A percentile compares a stretch with the other conserved stretches of the same genome.
These are phyloP conservation scores for Anastatica hierochuntica DNA, from an alignment of 345 rosid genomes.

Conservation along the genomic window DNA sequence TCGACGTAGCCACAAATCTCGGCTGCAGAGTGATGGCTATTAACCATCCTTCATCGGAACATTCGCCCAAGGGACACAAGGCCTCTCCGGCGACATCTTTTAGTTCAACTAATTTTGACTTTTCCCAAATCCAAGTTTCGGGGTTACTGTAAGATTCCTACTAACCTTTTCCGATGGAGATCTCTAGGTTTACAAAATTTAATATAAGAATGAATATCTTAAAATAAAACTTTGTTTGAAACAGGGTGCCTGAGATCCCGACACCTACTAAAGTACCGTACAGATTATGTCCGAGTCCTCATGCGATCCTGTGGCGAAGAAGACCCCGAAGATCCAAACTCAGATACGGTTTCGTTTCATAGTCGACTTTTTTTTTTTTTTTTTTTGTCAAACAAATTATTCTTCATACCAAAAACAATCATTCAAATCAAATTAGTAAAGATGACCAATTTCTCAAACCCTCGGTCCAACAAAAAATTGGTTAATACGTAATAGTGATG, in stretches of 20 bases:
- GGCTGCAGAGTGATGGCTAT: slow-evolving; percentile 61
- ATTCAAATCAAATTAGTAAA: too few relatives aligned
- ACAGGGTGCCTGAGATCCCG: slow-evolving; percentile 54
- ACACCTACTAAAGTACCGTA: slow-evolving; percentile 63
- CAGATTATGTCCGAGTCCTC: slow-evolving; percentile 58
- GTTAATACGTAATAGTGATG: too few relatives aligned
- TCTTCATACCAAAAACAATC: too few relatives aligned
- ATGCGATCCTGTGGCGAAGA: slow-evolving; percentile 72
- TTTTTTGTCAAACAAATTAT: too few relatives aligned
- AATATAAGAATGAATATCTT: too few relatives aligned
- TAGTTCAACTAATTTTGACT: slow-evolving; percentile 52
- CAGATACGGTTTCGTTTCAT: slow-evolving; percentile 11
- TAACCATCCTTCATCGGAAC: slow-evolving; percentile 34
- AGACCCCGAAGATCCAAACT: slow-evolving; percentile 45
- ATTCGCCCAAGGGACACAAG: slow-evolving; percentile 9
- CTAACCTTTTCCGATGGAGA: neutral
- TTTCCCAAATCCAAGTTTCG: slow-evolving; percentile 54
- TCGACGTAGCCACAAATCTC: slow-evolving; percentile 28
- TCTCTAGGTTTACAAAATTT: too few relatives aligned
- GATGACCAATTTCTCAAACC: too few relatives aligned
- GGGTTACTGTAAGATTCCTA: slow-evolving; percentile 39
- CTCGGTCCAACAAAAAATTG: too few relatives aligned
- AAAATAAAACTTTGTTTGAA: neutral
- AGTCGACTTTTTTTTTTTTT: neutral
- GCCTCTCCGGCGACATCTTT: slow-evolving; percentile 2